Conservation (phyloP, 257 asterid genomes). For the Dorcoceras hygrometricum region DNA sequence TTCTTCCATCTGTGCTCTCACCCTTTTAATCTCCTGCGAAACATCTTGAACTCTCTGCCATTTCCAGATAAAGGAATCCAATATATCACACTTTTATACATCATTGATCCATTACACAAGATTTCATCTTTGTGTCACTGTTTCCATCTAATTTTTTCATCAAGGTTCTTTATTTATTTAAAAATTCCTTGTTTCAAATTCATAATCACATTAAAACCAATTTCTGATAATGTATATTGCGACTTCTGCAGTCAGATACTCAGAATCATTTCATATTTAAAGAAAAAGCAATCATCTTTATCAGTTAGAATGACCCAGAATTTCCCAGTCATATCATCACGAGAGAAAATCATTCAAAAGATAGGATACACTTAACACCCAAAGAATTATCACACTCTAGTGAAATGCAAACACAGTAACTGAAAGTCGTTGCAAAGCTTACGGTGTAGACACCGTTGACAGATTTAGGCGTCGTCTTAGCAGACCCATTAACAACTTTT, state of each 20-base stretch:
- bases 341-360: background rate
- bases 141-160: background rate
- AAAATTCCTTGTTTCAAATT: no score
- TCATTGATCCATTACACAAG: constrained; percentile 13
- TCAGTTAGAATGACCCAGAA: constrained; percentile 9
- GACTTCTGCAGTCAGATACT: no score
- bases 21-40: constrained; percentile 86
- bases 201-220: no score
- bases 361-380: background rate
- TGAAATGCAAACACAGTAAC: background rate
- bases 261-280: no score
- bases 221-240: no score
- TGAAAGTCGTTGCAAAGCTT: constrained; percentile 23
- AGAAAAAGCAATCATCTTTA: background rate
- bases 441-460: constrained; percentile 77
- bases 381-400: background rate
- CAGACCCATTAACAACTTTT: constrained; percentile 42
- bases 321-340: background rate
- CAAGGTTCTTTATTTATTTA: background rate
- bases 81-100: constrained; percentile 18
- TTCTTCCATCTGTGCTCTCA: constrained; percentile 99
- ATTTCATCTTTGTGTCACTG: background rate
- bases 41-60: constrained; percentile 90
- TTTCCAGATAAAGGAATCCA: constrained; percentile 25
- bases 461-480: constrained; percentile 39